Evolutionary conservation across 1,284 basidiomycete genomes (phyloP).

Genomic region (Moesziomyces sp.): DNA sequence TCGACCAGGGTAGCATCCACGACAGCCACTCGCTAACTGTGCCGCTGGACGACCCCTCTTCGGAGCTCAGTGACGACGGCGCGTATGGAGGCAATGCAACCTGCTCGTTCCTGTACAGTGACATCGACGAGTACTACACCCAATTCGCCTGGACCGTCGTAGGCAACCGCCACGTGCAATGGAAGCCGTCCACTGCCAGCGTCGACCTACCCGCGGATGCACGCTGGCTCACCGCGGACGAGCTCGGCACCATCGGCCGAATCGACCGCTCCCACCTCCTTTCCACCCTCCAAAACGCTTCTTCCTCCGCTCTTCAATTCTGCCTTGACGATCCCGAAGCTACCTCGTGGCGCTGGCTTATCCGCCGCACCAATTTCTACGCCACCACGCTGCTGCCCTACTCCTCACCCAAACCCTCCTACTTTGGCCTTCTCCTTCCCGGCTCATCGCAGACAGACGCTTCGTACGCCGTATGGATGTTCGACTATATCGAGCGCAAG

Average conservation of each 20-base stretch:
- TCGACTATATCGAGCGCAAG: conserved; percentile 33
- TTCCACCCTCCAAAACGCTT: conserved; percentile 7
- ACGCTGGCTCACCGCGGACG: conserved; percentile 15
- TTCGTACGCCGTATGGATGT: conserved; percentile 42
- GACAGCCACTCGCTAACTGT: conserved; percentile 5
- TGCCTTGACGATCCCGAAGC: conserved; percentile 43
- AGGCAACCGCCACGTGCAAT: conserved; percentile 35
- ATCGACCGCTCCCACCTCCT: conserved; percentile 32
- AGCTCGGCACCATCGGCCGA: conserved; percentile 20
- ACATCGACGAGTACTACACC: conserved; percentile 75
- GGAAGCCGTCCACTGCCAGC: conserved; percentile 8
- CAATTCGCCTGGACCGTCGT: conserved; percentile 68
- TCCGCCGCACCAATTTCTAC: conserved; percentile 40
- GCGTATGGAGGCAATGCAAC: conserved; percentile 66
- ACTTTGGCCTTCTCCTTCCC: conserved; percentile 25
- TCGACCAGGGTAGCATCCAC: conserved; percentile 2
- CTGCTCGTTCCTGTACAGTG: conserved; percentile 76
- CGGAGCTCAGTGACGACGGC: conserved; percentile 53
- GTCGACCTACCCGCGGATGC: conserved; percentile 9
- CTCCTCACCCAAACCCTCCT: conserved; percentile 14
- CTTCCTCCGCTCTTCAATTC: conserved; percentile 15
- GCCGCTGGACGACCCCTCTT: conserved; percentile 1
- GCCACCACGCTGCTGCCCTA: conserved; percentile 23
- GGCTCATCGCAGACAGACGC: not conserved
- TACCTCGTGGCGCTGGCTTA: conserved; percentile 42